Conservation (phyloP, 2,329 filamentous ascomycete genomes). For the Colletotrichum orchidophilum region DNA sequence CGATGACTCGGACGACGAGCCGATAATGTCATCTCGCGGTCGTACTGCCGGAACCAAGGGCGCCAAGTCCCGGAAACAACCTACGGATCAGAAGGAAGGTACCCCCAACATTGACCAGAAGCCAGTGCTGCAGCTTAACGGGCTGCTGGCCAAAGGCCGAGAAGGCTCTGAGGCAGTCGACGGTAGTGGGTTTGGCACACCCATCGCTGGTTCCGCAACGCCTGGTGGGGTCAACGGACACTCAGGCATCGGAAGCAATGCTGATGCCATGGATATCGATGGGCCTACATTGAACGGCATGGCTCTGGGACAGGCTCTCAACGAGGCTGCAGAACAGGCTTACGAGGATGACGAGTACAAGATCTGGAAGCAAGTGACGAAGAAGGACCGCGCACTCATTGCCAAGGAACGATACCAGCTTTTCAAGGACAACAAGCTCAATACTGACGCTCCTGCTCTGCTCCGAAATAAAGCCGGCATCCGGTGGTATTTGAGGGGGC, state of each 20-base stretch:
- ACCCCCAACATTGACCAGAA: conserved; percentile 82
- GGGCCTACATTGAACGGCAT: conserved; percentile 75
- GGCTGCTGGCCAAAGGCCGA: conserved; percentile 66
- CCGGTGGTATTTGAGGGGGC: conserved; percentile 84
- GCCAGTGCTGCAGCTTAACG: conserved; percentile 74
- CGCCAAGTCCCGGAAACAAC: conserved; percentile 78
- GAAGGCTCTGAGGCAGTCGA: conserved; percentile 84
- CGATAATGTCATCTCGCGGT: conserved; percentile 96
- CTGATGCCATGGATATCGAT: conserved; percentile 89
- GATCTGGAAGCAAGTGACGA: conserved; percentile 98
- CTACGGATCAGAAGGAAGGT: conserved; percentile 77
- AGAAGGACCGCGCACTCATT: conserved; percentile 89
- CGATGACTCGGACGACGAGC: conserved; percentile 96
- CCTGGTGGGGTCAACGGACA: conserved; percentile 77
- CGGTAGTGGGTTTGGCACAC: conserved; percentile 87
- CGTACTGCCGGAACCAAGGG: conserved; percentile 87
- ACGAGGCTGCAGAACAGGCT: conserved; percentile 75
- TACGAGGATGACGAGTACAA: conserved; percentile 96
- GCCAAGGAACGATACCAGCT: conserved; percentile 87
- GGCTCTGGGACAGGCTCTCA: conserved; percentile 69
- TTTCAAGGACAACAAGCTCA: conserved; percentile 86
- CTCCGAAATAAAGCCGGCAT: conserved; percentile 88
- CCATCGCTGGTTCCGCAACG: conserved; percentile 78
- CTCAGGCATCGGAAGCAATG: conserved; percentile 75
- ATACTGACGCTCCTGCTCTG: conserved; percentile 87